phyloP scores from a whole-genome alignment of 805 yeast species.

The Dipodascopsis uninucleata region DNA sequence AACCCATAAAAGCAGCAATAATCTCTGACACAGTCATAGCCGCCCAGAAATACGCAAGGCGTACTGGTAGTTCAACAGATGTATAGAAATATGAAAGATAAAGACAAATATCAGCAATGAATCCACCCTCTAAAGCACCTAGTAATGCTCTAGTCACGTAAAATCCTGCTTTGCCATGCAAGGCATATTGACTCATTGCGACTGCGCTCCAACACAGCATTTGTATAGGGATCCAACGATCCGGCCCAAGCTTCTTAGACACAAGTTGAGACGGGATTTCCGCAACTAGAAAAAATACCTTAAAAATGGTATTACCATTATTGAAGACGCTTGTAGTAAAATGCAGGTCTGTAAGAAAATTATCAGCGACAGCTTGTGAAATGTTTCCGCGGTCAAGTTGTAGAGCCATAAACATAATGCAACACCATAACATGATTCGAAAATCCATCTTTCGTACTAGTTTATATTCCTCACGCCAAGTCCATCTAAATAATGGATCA shows the following conservation, averaged over 20 bases:
- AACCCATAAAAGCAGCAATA: conserved; percentile 47
- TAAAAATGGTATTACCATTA: conserved; percentile 51
- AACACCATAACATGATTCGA: conserved; percentile 52
- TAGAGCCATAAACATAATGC: conserved; percentile 53
- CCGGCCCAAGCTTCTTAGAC: conserved; percentile 58
- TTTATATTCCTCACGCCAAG: conserved; percentile 47
- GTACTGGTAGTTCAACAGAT: conserved; percentile 50
- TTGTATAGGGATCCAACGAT: conserved; percentile 56
- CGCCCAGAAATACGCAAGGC: conserved; percentile 59
- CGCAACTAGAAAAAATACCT: conserved; percentile 49
- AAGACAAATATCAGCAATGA: conserved; percentile 58
- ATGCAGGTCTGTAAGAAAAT: conserved; percentile 47
- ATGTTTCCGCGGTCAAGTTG: conserved; percentile 57
- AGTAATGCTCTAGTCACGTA: conserved; percentile 48
- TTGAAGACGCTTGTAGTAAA: conserved; percentile 53
- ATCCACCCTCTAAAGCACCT: conserved; percentile 62
- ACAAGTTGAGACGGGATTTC: conserved; percentile 64
- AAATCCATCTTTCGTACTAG: conserved; percentile 51
- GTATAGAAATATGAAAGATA: conserved; percentile 68
- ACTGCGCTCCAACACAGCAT: conserved; percentile 53
- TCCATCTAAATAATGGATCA: conserved; percentile 60
- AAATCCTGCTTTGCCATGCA: conserved; percentile 40
- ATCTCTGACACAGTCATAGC: conserved; percentile 49
- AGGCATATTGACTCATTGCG: conserved; percentile 47
- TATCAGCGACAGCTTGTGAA: conserved; percentile 53